Conservation (phyloP, 2,329 filamentous ascomycete genomes). For the Penicillium sp. region DNA sequence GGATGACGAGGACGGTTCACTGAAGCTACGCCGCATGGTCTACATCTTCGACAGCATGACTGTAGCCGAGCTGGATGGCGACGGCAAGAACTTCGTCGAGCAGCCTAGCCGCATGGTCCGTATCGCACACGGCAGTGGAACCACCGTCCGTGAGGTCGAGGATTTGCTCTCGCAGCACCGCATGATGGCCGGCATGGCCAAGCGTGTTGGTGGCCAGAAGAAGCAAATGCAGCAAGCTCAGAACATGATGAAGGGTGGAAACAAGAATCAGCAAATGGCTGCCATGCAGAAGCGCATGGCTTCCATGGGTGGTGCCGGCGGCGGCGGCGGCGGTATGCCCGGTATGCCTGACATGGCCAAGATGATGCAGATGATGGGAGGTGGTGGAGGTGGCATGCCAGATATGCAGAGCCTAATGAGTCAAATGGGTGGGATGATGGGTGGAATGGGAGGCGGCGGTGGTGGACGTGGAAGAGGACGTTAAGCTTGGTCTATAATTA, state of each 20-base stretch:
- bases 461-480: constrained; percentile 34
- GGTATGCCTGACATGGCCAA: constrained; percentile 87
- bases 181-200: constrained; percentile 99
- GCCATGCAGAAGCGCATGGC: constrained; percentile 96
- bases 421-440: constrained; percentile 66
- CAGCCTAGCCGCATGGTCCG: constrained; percentile 91
- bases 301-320: constrained; percentile 77
- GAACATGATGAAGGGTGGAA: constrained; percentile 82
- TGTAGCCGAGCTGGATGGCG: constrained; percentile 87
- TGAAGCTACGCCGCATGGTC: constrained; percentile 96
- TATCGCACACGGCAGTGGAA: constrained; percentile 85
- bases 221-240: constrained; percentile 96
- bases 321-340: constrained; percentile 51
- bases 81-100: constrained; percentile 90
- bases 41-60: constrained; percentile 99
- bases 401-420: constrained; percentile 73
- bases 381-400: constrained; percentile 66
- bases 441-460: constrained; percentile 46
- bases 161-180: constrained; percentile 95
- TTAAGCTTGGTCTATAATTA: constrained; percentile 17
- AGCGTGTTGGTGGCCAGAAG: constrained; percentile 97
- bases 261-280: constrained; percentile 89
- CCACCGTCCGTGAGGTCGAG: constrained; percentile 87
- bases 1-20: constrained; percentile 92
- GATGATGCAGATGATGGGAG: constrained; percentile 92